phyloP scores from a whole-genome alignment of 257 asterid genomes.

The Forsythia viridissima region DNA sequence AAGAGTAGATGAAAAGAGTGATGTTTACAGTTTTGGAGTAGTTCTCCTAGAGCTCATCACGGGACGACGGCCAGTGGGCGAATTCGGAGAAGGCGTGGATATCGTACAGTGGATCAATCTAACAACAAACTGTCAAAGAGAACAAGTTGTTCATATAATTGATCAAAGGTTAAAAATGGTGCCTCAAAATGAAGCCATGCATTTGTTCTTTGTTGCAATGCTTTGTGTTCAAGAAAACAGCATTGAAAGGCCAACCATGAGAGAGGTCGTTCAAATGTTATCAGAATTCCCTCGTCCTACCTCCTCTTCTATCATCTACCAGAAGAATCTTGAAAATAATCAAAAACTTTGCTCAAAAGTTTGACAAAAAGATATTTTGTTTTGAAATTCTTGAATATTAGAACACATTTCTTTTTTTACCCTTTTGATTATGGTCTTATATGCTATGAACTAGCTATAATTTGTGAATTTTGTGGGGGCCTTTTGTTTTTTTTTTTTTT shows the following conservation, averaged over 20 bases:
- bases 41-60: constrained; percentile 57
- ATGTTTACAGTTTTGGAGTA: constrained; percentile 67
- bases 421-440: not conserved
- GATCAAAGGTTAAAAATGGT: constrained; percentile 66
- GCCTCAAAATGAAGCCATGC: constrained; percentile 77
- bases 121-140: constrained; percentile 61
- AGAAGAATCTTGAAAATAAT: not conserved
- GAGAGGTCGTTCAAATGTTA: constrained; percentile 91
- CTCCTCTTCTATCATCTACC: constrained; percentile 32
- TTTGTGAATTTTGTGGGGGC: not conserved
- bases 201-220: constrained; percentile 81
- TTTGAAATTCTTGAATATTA: not conserved
- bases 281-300: constrained; percentile 70
- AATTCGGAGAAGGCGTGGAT: constrained; percentile 61
- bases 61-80: constrained; percentile 58
- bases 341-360: not conserved
- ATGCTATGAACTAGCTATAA: not conserved
- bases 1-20: constrained; percentile 60
- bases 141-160: constrained; percentile 48
- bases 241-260: constrained; percentile 86
- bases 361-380: not conserved
- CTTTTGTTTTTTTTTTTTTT: not conserved
- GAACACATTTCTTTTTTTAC: not conserved
- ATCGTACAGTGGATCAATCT: constrained; percentile 72
- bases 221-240: constrained; percentile 84